These are phyloP conservation scores for Colletotrichum zoysiae DNA, from an alignment of 2,329 filamentous ascomycete species.

Conservation along the genomic window DNA sequence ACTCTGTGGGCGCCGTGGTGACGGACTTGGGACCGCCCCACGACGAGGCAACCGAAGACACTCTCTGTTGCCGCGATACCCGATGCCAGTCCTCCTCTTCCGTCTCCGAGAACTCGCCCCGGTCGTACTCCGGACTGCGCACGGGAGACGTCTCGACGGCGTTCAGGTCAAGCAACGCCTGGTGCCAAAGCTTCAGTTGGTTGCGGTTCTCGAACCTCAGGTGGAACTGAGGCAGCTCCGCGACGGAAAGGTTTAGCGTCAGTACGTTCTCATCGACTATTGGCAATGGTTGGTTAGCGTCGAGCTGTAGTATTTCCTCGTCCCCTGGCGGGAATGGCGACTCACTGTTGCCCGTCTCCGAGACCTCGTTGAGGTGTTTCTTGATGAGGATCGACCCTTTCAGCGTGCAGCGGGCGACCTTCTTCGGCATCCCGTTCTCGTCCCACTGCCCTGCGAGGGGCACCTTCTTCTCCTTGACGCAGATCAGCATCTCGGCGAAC, in stretches of 20 bases:
- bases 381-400: constrained; percentile 99
- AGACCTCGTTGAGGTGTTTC: constrained; percentile 93
- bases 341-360: constrained; percentile 71
- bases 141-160: constrained; percentile 73
- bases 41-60: constrained; percentile 84
- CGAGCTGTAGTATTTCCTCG: constrained; percentile 11
- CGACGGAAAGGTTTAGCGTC: constrained; percentile 90
- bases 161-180: constrained; percentile 87
- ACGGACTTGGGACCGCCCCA: constrained; percentile 86
- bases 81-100: constrained; percentile 92
- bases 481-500: constrained; percentile 99
- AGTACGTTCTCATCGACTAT: constrained; percentile 82
- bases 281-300: constrained; percentile 48
- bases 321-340: constrained; percentile 21
- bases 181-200: constrained; percentile 91
- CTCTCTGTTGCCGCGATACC: constrained; percentile 70
- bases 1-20: constrained; percentile 92
- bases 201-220: constrained; percentile 86
- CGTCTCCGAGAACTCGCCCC: constrained; percentile 80
- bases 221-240: constrained; percentile 93
- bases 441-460: constrained; percentile 74
- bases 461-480: constrained; percentile 95
- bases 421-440: constrained; percentile 68
- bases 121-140: constrained; percentile 82
- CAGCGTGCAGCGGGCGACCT: constrained; percentile 82